A percentile compares a stretch with the other conserved stretches of the same genome.
These are phyloP conservation scores for Nelumbo lutea DNA, from an alignment of 164 flowering plant species.

Conservation along the genomic window DNA sequence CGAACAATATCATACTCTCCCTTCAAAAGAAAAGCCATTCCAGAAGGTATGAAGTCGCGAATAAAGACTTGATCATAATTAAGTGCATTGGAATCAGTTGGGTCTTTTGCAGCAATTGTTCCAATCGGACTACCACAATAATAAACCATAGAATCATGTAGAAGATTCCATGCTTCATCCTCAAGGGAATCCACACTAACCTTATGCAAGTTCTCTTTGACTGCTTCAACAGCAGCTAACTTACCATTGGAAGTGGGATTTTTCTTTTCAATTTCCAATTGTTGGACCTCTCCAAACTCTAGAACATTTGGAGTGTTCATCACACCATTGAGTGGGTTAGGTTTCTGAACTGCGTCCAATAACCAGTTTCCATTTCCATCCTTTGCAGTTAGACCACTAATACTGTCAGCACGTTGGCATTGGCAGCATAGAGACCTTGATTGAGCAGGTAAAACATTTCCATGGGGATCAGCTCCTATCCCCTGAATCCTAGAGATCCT, in stretches of 20 bases:
- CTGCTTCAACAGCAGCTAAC: constrained; percentile 14
- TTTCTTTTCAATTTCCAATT: constrained; percentile 23
- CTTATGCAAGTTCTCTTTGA: constrained; percentile 5
- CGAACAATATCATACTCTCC: constrained; percentile 83
- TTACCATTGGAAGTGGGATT: constrained; percentile 17
- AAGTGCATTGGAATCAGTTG: constrained; percentile 32
- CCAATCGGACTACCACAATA: constrained; percentile 73
- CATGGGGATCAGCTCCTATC: constrained; percentile 4
- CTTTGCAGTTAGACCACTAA: constrained; percentile 28
- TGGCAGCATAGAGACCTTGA: constrained; percentile 26
- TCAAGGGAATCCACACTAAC: constrained; percentile 34
- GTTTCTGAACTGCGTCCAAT: constrained; percentile 7
- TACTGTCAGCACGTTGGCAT: constrained; percentile 40
- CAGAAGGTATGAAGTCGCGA: constrained; percentile 80
- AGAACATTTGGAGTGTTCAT: constrained; percentile 14
- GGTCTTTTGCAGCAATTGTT: constrained; percentile 77
- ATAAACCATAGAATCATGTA: constrained; percentile 50
- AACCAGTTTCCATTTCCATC: constrained; percentile 27
- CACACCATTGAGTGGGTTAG: constrained; percentile 15
- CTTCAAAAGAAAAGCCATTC: constrained; percentile 73
- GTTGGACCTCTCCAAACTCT: constrained; percentile 22
- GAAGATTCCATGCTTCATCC: constrained; percentile 75
- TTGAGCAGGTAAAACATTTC: background rate
- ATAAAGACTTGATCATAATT: constrained; percentile 84
- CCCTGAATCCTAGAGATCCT: constrained; percentile 10